Percentiles rank a stretch among this genome's conserved stretches.
phyloP scores from a whole-genome alignment of 768 basidiomycete genomes.

The Phylloporus arenicola region DNA sequence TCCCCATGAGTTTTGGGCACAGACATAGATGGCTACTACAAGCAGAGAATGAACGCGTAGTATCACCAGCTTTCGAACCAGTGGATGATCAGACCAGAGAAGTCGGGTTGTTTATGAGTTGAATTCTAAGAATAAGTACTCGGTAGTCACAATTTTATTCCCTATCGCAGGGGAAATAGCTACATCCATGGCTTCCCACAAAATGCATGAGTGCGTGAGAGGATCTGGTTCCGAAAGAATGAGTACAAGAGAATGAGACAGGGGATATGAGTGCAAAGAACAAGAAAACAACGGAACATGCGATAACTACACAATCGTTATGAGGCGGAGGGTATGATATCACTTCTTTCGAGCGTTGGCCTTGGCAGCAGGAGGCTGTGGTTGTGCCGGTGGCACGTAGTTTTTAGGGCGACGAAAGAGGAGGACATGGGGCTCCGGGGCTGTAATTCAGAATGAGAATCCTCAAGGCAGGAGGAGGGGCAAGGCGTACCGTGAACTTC shows the following conservation, averaged over 20 bases:
- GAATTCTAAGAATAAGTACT: conserved; percentile 3
- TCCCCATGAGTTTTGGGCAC: no score
- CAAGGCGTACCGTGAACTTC: conserved; percentile 81
- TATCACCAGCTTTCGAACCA: not conserved
- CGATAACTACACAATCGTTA: conserved; percentile 12
- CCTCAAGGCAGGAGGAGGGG: not conserved
- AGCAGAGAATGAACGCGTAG: not conserved
- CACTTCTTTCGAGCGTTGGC: conserved; percentile 44
- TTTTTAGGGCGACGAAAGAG: conserved; percentile 83
- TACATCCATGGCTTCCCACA: conserved; percentile 7
- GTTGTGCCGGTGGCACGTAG: conserved; percentile 51
- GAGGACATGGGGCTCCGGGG: conserved; percentile 89
- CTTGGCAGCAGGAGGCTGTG: conserved; percentile 31
- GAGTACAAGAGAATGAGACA: conserved; percentile 9
- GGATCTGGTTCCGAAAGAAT: conserved; percentile 6
- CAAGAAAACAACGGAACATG: conserved; percentile 21
- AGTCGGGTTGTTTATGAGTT: not conserved
- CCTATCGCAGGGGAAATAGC: conserved; percentile 1
- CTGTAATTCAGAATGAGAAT: conserved; percentile 35
- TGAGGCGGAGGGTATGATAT: conserved; percentile 1
- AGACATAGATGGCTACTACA: no score
- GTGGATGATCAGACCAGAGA: not conserved
- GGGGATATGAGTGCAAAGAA: conserved; percentile 15
- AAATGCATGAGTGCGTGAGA: conserved; percentile 6
- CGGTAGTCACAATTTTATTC: conserved; percentile 7